A percentile compares a stretch with the other conserved stretches of the same genome.
phyloP scores from a whole-genome alignment of 805 yeast species.

The Kodamaea kakaduensis region DNA sequence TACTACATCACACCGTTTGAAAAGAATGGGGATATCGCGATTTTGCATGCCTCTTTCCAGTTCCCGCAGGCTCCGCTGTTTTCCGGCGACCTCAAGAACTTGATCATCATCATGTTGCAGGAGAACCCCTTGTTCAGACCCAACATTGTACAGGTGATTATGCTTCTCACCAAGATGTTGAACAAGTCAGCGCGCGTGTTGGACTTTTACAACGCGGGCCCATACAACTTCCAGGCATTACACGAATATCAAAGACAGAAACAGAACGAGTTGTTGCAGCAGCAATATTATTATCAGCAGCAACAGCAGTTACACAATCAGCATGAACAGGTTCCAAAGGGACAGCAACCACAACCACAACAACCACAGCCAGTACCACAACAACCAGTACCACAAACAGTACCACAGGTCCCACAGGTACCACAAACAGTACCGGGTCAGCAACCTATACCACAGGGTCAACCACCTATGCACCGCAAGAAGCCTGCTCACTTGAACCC shows the following conservation, averaged over 20 bases:
- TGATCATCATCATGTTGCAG: slow-evolving; percentile 75
- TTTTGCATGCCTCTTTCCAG: slow-evolving; percentile 75
- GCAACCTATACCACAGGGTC: too few species aligned
- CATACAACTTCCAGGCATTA: slow-evolving; percentile 54
- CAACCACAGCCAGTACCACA: slow-evolving; percentile 8
- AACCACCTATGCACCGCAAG: too few species aligned
- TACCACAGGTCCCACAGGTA: not conserved
- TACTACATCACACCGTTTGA: slow-evolving; percentile 96
- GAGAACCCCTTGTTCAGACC: slow-evolving; percentile 84
- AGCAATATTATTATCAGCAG: slow-evolving; percentile 39
- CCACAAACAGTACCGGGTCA: too few species aligned
- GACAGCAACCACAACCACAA: slow-evolving; percentile 5
- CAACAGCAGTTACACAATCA: too few species aligned
- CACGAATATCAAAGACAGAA: slow-evolving; percentile 44
- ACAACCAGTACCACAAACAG: slow-evolving; percentile 5
- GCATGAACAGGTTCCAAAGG: too few species aligned
- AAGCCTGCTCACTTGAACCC: too few species aligned
- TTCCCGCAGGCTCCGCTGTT: slow-evolving; percentile 69
- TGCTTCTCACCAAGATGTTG: slow-evolving; percentile 54
- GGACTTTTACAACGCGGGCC: slow-evolving; percentile 49
- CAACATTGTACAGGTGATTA: slow-evolving; percentile 77
- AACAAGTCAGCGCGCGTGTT: slow-evolving; percentile 25
- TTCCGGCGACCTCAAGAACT: slow-evolving; percentile 66
- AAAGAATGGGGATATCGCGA: slow-evolving; percentile 79
- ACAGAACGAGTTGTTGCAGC: slow-evolving; percentile 31